Evolutionary conservation across 371 early-diverging fungal species (phyloP).

Genomic region (Rhizomucor pusillus): DNA sequence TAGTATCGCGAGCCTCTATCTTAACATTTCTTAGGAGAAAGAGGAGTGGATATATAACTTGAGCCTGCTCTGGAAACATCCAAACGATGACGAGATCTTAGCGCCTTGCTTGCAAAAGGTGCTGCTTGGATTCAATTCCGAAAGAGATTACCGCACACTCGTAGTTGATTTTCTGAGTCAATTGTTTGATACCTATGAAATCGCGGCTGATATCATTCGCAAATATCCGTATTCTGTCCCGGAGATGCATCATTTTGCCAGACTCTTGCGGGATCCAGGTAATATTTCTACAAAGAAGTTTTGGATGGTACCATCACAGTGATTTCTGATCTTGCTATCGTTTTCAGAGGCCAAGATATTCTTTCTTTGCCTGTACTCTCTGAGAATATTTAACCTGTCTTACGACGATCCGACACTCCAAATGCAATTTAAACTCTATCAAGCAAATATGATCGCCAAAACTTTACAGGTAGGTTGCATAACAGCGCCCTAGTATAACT

Average conservation of each 20-base stretch:
- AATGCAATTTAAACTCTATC: neutral
- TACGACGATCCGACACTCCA: neutral
- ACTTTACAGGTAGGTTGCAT: neutral
- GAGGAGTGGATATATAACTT: slow-evolving; percentile 23
- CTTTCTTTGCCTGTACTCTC: slow-evolving; percentile 1
- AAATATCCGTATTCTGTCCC: slow-evolving; percentile 11
- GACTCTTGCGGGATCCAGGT: slow-evolving; percentile 3
- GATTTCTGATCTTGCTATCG: neutral
- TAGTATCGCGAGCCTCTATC: neutral
- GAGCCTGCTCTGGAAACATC: slow-evolving; percentile 23
- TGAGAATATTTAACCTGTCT: neutral
- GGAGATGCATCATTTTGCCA: slow-evolving; percentile 3
- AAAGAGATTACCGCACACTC: slow-evolving; percentile 21
- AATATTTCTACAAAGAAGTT: neutral
- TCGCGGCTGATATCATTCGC: slow-evolving; percentile 4
- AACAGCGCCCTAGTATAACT: neutral
- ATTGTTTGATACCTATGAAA: slow-evolving; percentile 4
- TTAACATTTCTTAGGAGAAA: slow-evolving; percentile 5
- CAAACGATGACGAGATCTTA: slow-evolving; percentile 14
- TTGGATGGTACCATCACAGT: neutral
- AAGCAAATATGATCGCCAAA: neutral
- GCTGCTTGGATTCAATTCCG: slow-evolving; percentile 20
- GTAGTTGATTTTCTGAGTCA: slow-evolving; percentile 21
- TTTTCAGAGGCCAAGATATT: slow-evolving; percentile 5
- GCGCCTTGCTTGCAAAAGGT: slow-evolving; percentile 9